Evolutionary conservation across 805 yeast species (phyloP).

Genomic region (Saturnispora sekii): DNA sequence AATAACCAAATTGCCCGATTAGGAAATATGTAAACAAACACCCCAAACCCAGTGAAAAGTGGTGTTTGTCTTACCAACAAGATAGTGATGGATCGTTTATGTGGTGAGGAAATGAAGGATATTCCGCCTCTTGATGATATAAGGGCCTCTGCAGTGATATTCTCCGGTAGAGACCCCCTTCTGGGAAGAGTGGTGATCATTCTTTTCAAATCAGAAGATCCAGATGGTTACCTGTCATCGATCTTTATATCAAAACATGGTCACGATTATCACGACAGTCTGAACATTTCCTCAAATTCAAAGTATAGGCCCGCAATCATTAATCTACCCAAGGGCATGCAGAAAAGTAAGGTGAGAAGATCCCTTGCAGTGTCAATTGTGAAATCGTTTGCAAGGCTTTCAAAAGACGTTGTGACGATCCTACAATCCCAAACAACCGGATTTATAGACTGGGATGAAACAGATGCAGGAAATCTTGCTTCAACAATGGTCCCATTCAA

Average conservation of each 20-base stretch:
- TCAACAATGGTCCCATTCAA: constrained; percentile 49
- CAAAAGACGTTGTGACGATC: constrained; percentile 21
- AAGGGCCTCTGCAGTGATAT: neutral
- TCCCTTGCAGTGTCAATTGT: constrained; percentile 69
- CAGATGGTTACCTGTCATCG: constrained; percentile 38
- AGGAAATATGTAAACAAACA: neutral
- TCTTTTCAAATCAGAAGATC: constrained; percentile 39
- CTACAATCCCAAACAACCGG: constrained; percentile 14
- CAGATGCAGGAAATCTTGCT: constrained; percentile 75
- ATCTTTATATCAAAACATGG: constrained; percentile 60
- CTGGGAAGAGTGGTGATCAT: constrained; percentile 39
- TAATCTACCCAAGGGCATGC: constrained; percentile 43
- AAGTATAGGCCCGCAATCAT: constrained; percentile 72
- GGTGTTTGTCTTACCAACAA: neutral
- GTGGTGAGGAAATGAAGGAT: too few relatives aligned
- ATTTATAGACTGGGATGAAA: constrained; percentile 58
- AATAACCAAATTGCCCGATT: neutral
- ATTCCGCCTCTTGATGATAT: too few relatives aligned
- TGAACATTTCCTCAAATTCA: constrained; percentile 51
- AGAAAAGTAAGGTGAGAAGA: constrained; percentile 51
- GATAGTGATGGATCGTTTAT: too few relatives aligned
- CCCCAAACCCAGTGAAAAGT: neutral
- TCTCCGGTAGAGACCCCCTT: constrained; percentile 37
- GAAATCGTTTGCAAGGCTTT: constrained; percentile 54
- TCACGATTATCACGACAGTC: constrained; percentile 43